A percentile compares a stretch with the other conserved stretches of the same genome.
phyloP scores from a whole-genome alignment of 202 grass and related monocot genomes.

The Panicum virgatum region DNA sequence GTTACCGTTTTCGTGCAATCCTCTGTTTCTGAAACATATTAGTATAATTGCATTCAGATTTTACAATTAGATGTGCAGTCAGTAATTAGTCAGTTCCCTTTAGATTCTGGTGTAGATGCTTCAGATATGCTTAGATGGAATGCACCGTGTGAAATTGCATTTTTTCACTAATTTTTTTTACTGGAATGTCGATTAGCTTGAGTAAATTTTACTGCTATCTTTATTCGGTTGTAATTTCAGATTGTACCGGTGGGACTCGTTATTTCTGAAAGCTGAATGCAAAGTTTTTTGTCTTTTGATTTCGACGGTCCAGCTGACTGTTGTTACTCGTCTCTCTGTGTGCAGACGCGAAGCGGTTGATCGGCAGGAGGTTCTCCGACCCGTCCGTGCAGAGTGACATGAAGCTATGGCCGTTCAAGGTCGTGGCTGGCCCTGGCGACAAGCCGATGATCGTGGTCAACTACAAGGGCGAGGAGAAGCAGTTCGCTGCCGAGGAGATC shows the following conservation, averaged over 20 bases:
- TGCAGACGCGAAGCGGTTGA: conserved; percentile 89
- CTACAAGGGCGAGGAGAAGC: conserved; percentile 95
- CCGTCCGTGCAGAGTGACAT: conserved; percentile 83
- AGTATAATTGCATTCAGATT: background rate
- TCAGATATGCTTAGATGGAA: background rate
- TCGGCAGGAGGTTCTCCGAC: conserved; percentile 71
- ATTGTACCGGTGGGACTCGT: background rate
- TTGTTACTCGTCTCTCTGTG: background rate
- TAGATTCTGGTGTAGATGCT: background rate
- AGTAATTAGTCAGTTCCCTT: background rate
- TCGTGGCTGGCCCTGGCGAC: conserved; percentile 65
- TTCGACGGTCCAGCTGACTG: background rate
- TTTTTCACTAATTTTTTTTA: background rate
- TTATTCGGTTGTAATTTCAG: background rate
- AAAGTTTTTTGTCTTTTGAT: background rate
- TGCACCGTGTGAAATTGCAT: background rate
- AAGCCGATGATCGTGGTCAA: conserved; percentile 87
- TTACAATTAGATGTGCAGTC: background rate
- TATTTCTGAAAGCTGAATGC: background rate
- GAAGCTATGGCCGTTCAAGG: conserved; percentile 94
- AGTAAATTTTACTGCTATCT: too few species aligned
- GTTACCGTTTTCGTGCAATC: background rate
- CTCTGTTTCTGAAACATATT: background rate
- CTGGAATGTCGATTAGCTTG: background rate
- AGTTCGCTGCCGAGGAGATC: conserved; percentile 77